A percentile compares a stretch with the other conserved stretches of the same genome.
Evolutionary conservation across 768 basidiomycete genomes (phyloP).

Genomic region (Psilocybe cubensis): DNA sequence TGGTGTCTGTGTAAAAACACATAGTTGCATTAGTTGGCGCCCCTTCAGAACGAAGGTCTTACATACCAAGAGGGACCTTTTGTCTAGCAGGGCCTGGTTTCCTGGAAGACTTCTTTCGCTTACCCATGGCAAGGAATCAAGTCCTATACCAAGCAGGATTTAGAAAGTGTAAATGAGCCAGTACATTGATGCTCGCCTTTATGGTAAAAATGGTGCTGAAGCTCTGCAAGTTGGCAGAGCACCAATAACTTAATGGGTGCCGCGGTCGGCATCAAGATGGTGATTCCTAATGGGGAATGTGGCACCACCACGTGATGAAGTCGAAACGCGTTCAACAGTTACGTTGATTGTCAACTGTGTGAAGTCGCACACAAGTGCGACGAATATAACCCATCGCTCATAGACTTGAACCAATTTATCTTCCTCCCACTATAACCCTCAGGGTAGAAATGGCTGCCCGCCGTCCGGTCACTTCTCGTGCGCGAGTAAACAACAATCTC

Average conservation of each 20-base stretch:
- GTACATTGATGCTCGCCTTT: background rate
- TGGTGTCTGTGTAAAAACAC: conserved; percentile 57
- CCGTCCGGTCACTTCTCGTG: conserved; percentile 55
- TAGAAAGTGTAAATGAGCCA: background rate
- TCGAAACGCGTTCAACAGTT: conserved; percentile 19
- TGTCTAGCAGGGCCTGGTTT: conserved; percentile 72
- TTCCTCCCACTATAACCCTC: conserved; percentile 8
- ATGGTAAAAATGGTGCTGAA: background rate
- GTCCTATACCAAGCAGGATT: background rate
- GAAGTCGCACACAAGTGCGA: background rate
- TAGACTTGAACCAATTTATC: conserved; percentile 1
- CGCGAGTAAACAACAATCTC: conserved; percentile 37
- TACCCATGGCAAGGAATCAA: conserved; percentile 63
- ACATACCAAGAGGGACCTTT: conserved; percentile 78
- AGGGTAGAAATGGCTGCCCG: conserved; percentile 61
- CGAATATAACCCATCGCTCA: background rate
- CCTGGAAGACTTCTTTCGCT: conserved; percentile 88
- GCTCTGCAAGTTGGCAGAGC: background rate
- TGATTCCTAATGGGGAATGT: background rate
- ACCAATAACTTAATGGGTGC: background rate
- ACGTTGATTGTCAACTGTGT: conserved; percentile 1
- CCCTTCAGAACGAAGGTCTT: conserved; percentile 22
- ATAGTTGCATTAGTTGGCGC: background rate
- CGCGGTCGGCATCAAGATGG: background rate
- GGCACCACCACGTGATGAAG: conserved; percentile 19